phyloP scores from a whole-genome alignment of 78 protist species.

The Andalucia godoyi region DNA sequence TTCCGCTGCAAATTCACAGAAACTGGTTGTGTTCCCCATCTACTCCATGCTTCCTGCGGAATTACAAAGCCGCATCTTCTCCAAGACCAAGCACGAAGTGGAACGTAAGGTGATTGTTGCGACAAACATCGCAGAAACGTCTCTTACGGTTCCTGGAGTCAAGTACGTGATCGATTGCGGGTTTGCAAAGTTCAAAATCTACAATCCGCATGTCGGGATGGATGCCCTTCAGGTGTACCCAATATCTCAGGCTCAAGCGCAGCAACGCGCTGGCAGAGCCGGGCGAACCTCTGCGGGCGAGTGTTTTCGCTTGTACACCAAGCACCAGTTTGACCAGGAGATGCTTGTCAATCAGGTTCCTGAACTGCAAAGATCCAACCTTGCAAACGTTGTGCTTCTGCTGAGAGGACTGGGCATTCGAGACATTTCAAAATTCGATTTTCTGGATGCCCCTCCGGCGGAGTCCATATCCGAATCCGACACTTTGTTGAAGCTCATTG shows the following conservation, averaged over 20 bases:
- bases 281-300: constrained; percentile 95
- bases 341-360: constrained; percentile 78
- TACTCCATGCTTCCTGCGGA: constrained; percentile 93
- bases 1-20: background rate
- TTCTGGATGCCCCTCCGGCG: constrained; percentile 98
- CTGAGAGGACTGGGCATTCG: constrained; percentile 90
- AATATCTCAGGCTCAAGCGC: constrained; percentile 79
- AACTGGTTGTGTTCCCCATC: constrained; percentile 75
- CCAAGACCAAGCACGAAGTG: constrained; percentile 41
- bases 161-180: constrained; percentile 87
- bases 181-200: constrained; percentile 75
- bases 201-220: constrained; percentile 64
- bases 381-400: constrained; percentile 83
- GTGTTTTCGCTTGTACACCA: constrained; percentile 81
- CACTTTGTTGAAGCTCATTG: constrained; percentile 93
- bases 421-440: constrained; percentile 82
- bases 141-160: constrained; percentile 92
- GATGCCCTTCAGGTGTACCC: constrained; percentile 77
- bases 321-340: constrained; percentile 40
- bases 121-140: constrained; percentile 94
- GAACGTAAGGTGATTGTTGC: constrained; percentile 90
- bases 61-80: constrained; percentile 85
- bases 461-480: constrained; percentile 74
- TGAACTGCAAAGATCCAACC: constrained; percentile 93
- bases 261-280: constrained; percentile 96